phyloP scores from a whole-genome alignment of 345 rosid genomes.

The Brassica carinata region DNA sequence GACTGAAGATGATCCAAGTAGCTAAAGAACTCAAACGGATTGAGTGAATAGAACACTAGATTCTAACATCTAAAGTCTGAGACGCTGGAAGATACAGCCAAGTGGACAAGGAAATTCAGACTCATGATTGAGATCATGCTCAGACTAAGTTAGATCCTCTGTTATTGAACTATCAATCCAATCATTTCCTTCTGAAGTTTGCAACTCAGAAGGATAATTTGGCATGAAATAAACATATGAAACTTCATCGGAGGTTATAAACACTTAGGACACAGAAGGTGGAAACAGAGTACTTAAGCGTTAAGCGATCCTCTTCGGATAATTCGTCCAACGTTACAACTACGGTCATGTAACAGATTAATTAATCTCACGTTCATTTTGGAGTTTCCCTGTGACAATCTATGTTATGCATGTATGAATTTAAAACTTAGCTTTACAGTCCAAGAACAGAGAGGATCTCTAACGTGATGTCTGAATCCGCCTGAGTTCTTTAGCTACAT shows the following conservation, averaged over 20 bases:
- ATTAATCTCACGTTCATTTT: not conserved
- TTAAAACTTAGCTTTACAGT: not conserved
- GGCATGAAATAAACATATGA: not conserved
- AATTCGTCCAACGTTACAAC: not conserved
- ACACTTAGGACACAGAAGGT: not conserved
- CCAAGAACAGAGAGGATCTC: not conserved
- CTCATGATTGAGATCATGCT: not conserved
- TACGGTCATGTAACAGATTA: not conserved
- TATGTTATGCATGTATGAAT: not conserved
- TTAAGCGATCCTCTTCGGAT: too few relatives aligned
- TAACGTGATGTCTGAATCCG: not conserved
- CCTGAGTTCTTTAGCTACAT: slow-evolving; percentile 33
- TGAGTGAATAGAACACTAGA: not conserved
- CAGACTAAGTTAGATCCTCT: not conserved
- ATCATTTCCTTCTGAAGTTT: not conserved
- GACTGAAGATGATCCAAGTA: slow-evolving; percentile 23
- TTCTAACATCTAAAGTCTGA: not conserved
- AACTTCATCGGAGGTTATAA: not conserved
- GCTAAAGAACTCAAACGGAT: slow-evolving; percentile 28
- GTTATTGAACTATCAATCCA: not conserved
- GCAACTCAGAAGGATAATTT: not conserved
- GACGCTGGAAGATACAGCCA: not conserved
- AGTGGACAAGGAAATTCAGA: not conserved
- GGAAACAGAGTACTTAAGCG: not conserved
- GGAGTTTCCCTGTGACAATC: not conserved